Base-by-base conservation (phyloP, 75 land plant species). In the Pinus tabuliformis region DNA sequence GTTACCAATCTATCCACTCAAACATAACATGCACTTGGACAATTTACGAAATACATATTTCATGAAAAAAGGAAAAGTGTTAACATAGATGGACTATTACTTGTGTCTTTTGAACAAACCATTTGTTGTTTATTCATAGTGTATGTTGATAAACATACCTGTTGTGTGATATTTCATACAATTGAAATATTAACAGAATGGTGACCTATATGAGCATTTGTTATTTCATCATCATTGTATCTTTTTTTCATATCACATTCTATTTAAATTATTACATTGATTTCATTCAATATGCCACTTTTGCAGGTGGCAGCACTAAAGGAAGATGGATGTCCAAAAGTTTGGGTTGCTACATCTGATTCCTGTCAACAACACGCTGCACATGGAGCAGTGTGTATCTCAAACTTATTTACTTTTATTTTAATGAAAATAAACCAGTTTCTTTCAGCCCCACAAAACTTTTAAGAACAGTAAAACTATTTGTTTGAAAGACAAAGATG, bases 281-380 rank as follows among this genome's bases (percentile, higher is more conserved):
- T 52, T 42, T 74, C 18, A 73, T 18, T 26, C 9, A 11, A 65
- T 22, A 37, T 74, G 37, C 73, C 33, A 24, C 58, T 61, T 57
- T 71, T 66, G 73, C 80, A 96, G 99, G 96, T 96, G 66, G 83
- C 72, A 61, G 91, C 95, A 73, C 75, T 96, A 73, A 91, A 45
- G 81, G 89, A 80, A 56, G 99, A 96, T 83, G 96, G 99, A 17
- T 96, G 99, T 79, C 96, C 96, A 36, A 91, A 87, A 83, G 92
- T 96, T 70, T 90, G 94, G 89, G 99, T 96, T 64, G 99, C 84
- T 24, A 93, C 99, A 45, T 96, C 97, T 82, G 99, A 96, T 83
- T 58, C 30, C 62, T 77, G 81, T 58, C 94, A 93, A 71, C 96
- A 93, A 75, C 86, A 93, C 6, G 89, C 89, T 66, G 94, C 97